Evolutionary conservation across 192 early-diverging fungal genomes (phyloP).

Genomic region (Thoreauomyces humboldtii): DNA sequence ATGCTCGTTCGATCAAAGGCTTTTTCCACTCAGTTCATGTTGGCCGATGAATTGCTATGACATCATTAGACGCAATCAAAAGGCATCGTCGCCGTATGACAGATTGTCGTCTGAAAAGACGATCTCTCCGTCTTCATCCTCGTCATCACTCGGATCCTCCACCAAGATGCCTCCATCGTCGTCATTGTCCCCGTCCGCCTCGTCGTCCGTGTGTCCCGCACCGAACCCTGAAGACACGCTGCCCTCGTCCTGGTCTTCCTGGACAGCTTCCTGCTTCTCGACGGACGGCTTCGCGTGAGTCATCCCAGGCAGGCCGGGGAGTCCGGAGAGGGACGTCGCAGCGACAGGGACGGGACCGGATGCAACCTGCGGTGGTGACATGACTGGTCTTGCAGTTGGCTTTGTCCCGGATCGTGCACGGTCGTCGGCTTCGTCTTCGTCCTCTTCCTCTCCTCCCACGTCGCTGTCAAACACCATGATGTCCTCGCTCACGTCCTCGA

Average conservation of each 20-base stretch:
- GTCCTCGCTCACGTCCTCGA: constrained; percentile 9
- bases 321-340: background rate
- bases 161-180: constrained; percentile 4
- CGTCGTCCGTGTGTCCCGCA: constrained; percentile 41
- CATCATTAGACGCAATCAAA: too few relatives aligned
- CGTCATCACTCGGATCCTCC: background rate
- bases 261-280: background rate
- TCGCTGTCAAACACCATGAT: background rate
- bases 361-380: too few relatives aligned
- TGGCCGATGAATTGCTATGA: too few relatives aligned
- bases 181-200: constrained; percentile 8
- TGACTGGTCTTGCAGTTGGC: too few relatives aligned
- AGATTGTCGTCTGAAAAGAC: constrained; percentile 31
- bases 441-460: background rate
- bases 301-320: constrained; percentile 4
- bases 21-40: too few relatives aligned
- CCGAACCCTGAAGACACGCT: constrained; percentile 29
- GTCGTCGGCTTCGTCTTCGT: background rate
- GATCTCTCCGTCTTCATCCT: constrained; percentile 23
- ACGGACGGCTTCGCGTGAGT: background rate
- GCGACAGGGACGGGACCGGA: background rate
- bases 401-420: too few relatives aligned
- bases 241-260: background rate
- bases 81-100: constrained; percentile 9
- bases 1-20: too few relatives aligned